A percentile compares a stretch with the other conserved stretches of the same genome.
Evolutionary conservation across 116 monocot genomes (phyloP).

Genomic region (Trichopus zeylanicus): DNA sequence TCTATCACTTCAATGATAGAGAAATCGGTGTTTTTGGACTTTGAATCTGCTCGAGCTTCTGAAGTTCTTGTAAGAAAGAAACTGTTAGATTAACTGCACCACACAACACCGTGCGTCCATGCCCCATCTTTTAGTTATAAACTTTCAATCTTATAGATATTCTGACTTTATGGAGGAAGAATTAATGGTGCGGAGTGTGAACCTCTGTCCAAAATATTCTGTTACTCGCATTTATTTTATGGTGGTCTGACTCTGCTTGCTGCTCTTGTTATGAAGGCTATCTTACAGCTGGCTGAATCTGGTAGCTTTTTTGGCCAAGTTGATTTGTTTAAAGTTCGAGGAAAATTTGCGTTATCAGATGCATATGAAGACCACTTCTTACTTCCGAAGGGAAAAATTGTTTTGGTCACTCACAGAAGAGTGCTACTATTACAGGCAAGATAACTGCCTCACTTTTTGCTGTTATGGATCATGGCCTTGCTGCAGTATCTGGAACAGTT

Average conservation of each 20-base stretch:
- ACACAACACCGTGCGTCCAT: too few relatives aligned
- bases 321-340: conserved; percentile 92
- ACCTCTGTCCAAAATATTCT: too few relatives aligned
- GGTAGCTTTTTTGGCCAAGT: conserved; percentile 89
- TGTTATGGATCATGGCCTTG: background rate
- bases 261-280: conserved; percentile 41
- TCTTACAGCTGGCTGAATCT: conserved; percentile 90
- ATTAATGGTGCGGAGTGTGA: background rate
- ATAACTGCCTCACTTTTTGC: background rate
- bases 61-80: too few relatives aligned
- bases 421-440: conserved; percentile 72
- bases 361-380: conserved; percentile 95
- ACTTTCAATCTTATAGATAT: too few relatives aligned
- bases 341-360: conserved; percentile 94
- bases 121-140: too few relatives aligned
- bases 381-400: conserved; percentile 78
- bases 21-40: too few relatives aligned
- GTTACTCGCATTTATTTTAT: too few relatives aligned
- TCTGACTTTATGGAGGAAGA: too few relatives aligned
- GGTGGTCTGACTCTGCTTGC: background rate
- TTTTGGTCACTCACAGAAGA: conserved; percentile 78
- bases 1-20: too few relatives aligned
- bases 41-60: too few relatives aligned
- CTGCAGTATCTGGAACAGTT: background rate
- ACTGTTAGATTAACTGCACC: too few relatives aligned